These are phyloP conservation scores for Arbutus unedo DNA, from an alignment of 148 eudicot species.

Conservation along the genomic window DNA sequence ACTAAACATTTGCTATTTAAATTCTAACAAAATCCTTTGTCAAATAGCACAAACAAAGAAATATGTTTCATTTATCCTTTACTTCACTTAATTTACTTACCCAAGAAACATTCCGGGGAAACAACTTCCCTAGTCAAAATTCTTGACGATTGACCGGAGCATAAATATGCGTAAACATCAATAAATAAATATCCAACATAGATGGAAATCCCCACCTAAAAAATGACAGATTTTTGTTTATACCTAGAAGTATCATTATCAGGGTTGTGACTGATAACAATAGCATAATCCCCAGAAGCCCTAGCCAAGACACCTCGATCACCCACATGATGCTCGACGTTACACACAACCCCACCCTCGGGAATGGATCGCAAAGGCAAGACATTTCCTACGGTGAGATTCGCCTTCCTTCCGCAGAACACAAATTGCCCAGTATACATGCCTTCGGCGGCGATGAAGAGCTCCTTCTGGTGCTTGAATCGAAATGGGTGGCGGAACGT, in stretches of 20 bases:
- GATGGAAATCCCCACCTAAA: no score
- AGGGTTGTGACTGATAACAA: slow-evolving; percentile 26
- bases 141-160: neutral
- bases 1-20: neutral
- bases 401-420: slow-evolving; percentile 21
- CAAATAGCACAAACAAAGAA: neutral
- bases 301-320: slow-evolving; percentile 27
- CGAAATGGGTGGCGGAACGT: slow-evolving; percentile 22
- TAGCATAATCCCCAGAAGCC: slow-evolving; percentile 23
- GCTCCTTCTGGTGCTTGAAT: slow-evolving; percentile 29
- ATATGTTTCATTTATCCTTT: neutral
- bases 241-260: slow-evolving; percentile 25
- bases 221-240: no score
- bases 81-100: no score
- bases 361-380: slow-evolving; percentile 19
- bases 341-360: slow-evolving; percentile 24
- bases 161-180: neutral
- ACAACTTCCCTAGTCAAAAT: neutral
- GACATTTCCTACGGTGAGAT: slow-evolving; percentile 20
- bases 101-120: no score
- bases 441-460: slow-evolving; percentile 25
- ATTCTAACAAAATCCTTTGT: no score
- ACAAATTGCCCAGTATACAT: slow-evolving; percentile 23
- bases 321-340: slow-evolving; percentile 27
- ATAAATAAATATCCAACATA: neutral